phyloP scores from a whole-genome alignment of 2,329 filamentous ascomycete genomes.

The Cadophora sp. region DNA sequence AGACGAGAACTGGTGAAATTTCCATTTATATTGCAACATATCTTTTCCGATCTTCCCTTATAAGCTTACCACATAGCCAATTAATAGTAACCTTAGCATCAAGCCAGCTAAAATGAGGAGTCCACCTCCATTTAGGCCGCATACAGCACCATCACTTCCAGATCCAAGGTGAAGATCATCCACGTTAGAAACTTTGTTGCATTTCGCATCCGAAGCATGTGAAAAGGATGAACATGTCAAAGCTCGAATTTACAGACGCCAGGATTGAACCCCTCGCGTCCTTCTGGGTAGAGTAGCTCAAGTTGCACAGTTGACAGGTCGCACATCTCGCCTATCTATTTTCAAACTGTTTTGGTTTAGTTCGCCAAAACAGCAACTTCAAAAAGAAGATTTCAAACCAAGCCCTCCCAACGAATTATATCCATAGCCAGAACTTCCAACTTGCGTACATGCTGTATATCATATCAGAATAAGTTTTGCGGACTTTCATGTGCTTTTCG shows the following conservation, averaged over 20 bases:
- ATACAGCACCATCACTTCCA: not conserved
- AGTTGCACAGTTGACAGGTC: not conserved
- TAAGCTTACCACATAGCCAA: not conserved
- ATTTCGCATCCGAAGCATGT: not conserved
- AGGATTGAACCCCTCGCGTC: not conserved
- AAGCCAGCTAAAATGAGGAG: too few relatives aligned
- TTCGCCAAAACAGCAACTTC: not conserved
- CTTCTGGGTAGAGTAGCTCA: not conserved
- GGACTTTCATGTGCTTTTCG: too few relatives aligned
- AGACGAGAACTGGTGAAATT: not conserved
- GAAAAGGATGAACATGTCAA: not conserved
- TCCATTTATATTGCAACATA: too few relatives aligned
- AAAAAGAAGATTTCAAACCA: too few relatives aligned
- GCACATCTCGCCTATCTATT: not conserved
- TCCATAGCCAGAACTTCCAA: not conserved
- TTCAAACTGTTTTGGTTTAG: not conserved
- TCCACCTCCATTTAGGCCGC: too few relatives aligned
- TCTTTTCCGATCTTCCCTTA: not conserved
- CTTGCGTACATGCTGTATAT: not conserved
- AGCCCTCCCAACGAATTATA: too few relatives aligned
- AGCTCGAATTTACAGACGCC: not conserved
- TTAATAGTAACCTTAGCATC: too few relatives aligned
- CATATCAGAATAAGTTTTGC: too few relatives aligned
- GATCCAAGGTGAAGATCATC: not conserved
- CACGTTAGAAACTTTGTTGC: not conserved